These are phyloP conservation scores for Fusarium staphyleae DNA, from an alignment of 2,329 filamentous ascomycete genomes.

Conservation along the genomic window DNA sequence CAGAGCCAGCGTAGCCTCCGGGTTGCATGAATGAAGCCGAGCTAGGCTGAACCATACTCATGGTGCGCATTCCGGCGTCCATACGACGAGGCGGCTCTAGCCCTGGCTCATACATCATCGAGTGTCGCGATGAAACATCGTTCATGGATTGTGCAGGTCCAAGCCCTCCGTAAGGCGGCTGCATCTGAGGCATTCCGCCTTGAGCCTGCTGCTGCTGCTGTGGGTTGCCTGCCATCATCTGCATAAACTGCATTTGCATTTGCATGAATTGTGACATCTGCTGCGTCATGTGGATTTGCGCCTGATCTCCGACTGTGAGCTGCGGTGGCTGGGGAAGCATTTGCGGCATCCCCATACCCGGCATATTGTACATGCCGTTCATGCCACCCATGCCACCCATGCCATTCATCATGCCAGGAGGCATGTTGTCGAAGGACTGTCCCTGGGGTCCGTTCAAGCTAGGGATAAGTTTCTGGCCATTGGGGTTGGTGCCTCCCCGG, in stretches of 20 bases:
- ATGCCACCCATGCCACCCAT: conserved; percentile 37
- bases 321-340: conserved; percentile 44
- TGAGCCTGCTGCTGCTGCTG: conserved; percentile 37
- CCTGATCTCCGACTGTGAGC: conserved; percentile 70
- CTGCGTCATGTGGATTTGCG: conserved; percentile 80
- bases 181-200: conserved; percentile 33
- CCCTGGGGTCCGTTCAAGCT: conserved; percentile 48
- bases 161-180: conserved; percentile 40
- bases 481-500: conserved; percentile 77
- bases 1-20: conserved; percentile 41
- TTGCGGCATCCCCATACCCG: conserved; percentile 42
- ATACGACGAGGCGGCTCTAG: conserved; percentile 52
- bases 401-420: conserved; percentile 51
- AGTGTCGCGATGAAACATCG: conserved; percentile 54
- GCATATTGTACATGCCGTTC: conserved; percentile 42
- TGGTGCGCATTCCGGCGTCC: conserved; percentile 67
- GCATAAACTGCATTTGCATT: conserved; percentile 95
- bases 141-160: conserved; percentile 52
- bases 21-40: conserved; percentile 64
- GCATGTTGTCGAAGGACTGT: conserved; percentile 56
- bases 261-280: conserved; percentile 90
- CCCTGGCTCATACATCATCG: conserved; percentile 56
- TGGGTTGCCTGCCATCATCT: conserved; percentile 69
- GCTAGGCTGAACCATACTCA: conserved; percentile 83
- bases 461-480: conserved; percentile 53